Evolutionary conservation across 169 alveolate species (phyloP), one percentile per base, ranked within the genome.

Genomic region (Plasmodium gaboni): DNA sequence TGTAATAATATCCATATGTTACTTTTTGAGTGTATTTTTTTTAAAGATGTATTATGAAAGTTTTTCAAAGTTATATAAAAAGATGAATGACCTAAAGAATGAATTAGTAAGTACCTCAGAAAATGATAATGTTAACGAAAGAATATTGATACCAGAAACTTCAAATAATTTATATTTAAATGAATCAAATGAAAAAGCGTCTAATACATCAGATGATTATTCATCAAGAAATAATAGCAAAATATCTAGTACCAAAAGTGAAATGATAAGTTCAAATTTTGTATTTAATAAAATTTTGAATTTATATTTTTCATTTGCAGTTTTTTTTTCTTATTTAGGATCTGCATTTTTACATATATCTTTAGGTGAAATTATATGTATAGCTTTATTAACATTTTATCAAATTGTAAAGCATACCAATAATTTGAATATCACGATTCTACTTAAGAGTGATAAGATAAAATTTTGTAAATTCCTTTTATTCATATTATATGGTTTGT

Each of bases 161-260:
- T 69, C 55, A 15, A 83, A 83, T 13, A 42, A 83, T 67, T 83
- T 83, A 68, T 83, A 24, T 67, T 68, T 83, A 51, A 68, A 83
- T 28, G 91, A 83, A 51, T 53, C 55, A 10, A 83, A 83, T 15
- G 91, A 83, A 22, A 71, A 48, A 12, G 12, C 67, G 9, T 83
- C 91, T 1, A 83, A 83, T 44, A 83, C 91, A 46, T 83, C 91
- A 19, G 91, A 83, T 55, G 91, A 68, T 55, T 48, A 53, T 46
- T 67, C 83, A 12, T 83, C 91, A 13, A 55, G 50, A 28, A 60
- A 83, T 61, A 68, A 73, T 42, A 68, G 85, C 13, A 83, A 78
- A 7, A 53, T 67, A 28, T 55, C 85, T 6, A 68, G 91, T 57
- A 55, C 85, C 10, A 83, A 83, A 53, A 83, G 91, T 83, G 91